Evolutionary conservation across 306 rosid species (phyloP).

Genomic region (Quillaja saponaria): DNA sequence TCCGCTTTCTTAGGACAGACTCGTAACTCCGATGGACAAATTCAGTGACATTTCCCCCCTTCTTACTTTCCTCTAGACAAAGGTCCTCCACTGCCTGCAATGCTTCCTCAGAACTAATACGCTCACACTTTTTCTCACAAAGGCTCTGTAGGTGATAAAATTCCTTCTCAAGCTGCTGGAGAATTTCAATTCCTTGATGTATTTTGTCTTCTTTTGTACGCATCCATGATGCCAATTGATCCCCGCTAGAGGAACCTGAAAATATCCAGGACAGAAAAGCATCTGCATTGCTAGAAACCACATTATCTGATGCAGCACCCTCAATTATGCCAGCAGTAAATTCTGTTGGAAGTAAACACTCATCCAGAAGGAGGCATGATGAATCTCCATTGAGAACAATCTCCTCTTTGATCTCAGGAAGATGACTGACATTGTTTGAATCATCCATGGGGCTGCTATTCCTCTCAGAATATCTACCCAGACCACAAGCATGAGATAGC

Average conservation of each 20-base stretch:
- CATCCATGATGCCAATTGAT: conserved; percentile 76
- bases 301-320: conserved; percentile 43
- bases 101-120: conserved; percentile 73
- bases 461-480: conserved; percentile 70
- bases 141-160: conserved; percentile 71
- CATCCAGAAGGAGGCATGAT: conserved; percentile 73
- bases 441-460: conserved; percentile 52
- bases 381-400: conserved; percentile 83
- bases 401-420: conserved; percentile 63
- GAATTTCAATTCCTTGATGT: conserved; percentile 64
- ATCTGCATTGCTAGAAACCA: conserved; percentile 42
- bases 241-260: conserved; percentile 67
- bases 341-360: conserved; percentile 54
- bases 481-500: conserved; percentile 70
- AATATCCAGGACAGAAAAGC: conserved; percentile 77
- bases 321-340: conserved; percentile 37
- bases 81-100: conserved; percentile 79
- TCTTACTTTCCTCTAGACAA: conserved; percentile 79
- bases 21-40: conserved; percentile 69
- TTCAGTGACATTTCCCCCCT: conserved; percentile 63
- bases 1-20: conserved; percentile 70
- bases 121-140: conserved; percentile 84
- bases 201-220: conserved; percentile 66
- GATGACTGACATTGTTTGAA: conserved; percentile 39
- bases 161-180: conserved; percentile 81